Percentiles rank a stretch among this genome's conserved stretches.
phyloP scores from a whole-genome alignment of 257 asterid genomes.

The Primulina tabacum region DNA sequence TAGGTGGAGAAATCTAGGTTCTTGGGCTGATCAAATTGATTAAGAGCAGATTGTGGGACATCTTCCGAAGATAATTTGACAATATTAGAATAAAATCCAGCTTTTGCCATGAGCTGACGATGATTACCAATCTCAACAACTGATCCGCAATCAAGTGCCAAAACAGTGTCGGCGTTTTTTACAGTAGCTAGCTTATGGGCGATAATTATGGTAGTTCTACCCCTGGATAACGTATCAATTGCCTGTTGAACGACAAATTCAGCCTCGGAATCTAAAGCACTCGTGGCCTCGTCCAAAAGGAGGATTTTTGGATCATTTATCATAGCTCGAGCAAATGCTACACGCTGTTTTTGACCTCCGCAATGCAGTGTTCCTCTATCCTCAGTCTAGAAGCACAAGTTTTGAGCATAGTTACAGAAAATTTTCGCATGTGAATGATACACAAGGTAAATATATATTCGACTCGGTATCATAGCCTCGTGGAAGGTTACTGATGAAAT shows the following conservation, averaged over 20 bases:
- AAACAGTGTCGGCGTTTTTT: constrained; percentile 57
- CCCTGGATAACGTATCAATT: constrained; percentile 60
- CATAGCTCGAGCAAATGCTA: constrained; percentile 84
- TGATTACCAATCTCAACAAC: constrained; percentile 71
- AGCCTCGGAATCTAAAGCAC: constrained; percentile 75
- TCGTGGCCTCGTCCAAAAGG: constrained; percentile 80
- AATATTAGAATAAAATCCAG: constrained; percentile 56
- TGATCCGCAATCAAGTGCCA: constrained; percentile 65
- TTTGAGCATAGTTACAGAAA: not conserved
- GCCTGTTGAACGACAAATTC: constrained; percentile 69
- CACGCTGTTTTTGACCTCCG: constrained; percentile 83
- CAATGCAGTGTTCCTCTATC: constrained; percentile 73
- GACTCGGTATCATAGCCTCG: constrained; percentile 67
- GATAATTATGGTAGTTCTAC: constrained; percentile 64
- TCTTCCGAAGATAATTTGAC: constrained; percentile 67
- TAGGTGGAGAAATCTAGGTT: constrained; percentile 25
- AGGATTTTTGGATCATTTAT: constrained; percentile 66
- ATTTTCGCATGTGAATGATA: not conserved
- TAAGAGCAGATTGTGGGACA: constrained; percentile 33
- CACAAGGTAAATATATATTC: not conserved
- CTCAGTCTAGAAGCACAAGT: constrained; percentile 50
- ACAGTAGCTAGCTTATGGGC: constrained; percentile 82
- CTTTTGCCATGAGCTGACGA: constrained; percentile 52
- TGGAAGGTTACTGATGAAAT: constrained; percentile 61
- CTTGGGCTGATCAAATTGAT: constrained; percentile 26